A percentile compares a stretch with the other conserved stretches of the same genome.
phyloP scores from a whole-genome alignment of 805 yeast species.

The Hemisphaericaspora nanyangensis region DNA sequence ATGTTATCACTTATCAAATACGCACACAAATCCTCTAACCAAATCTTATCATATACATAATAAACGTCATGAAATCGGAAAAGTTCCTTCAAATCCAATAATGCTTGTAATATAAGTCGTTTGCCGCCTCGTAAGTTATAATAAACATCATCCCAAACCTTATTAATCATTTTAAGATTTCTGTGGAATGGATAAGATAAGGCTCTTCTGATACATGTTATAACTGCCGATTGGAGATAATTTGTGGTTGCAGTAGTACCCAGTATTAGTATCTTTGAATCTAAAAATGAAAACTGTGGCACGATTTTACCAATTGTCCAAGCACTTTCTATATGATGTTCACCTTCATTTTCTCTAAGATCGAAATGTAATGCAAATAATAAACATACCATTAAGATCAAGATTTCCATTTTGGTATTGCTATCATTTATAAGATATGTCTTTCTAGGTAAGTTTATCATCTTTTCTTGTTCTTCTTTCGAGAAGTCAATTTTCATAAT shows the following conservation, averaged over 20 bases:
- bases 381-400: conserved; percentile 60
- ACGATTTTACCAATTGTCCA: conserved; percentile 89
- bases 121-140: conserved; percentile 65
- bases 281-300: conserved; percentile 76
- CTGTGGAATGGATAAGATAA: conserved; percentile 79
- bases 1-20: conserved; percentile 68
- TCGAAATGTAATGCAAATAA: conserved; percentile 77
- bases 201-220: conserved; percentile 68
- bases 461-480: conserved; percentile 57
- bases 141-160: conserved; percentile 76
- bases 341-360: conserved; percentile 65
- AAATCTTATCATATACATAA: conserved; percentile 74
- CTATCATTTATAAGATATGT: conserved; percentile 53
- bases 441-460: conserved; percentile 67
- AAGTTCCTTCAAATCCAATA: conserved; percentile 62
- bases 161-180: conserved; percentile 53
- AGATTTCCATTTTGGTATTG: conserved; percentile 42
- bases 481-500: conserved; percentile 51
- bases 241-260: conserved; percentile 11
- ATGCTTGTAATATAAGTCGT: conserved; percentile 53
- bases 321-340: conserved; percentile 77
- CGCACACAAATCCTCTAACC: conserved; percentile 71
- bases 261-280: conserved; percentile 46
- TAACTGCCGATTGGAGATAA: conserved; percentile 49
- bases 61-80: conserved; percentile 82